Conservation (phyloP, 2,329 filamentous ascomycete genomes). For the Exophiala spinifera region DNA sequence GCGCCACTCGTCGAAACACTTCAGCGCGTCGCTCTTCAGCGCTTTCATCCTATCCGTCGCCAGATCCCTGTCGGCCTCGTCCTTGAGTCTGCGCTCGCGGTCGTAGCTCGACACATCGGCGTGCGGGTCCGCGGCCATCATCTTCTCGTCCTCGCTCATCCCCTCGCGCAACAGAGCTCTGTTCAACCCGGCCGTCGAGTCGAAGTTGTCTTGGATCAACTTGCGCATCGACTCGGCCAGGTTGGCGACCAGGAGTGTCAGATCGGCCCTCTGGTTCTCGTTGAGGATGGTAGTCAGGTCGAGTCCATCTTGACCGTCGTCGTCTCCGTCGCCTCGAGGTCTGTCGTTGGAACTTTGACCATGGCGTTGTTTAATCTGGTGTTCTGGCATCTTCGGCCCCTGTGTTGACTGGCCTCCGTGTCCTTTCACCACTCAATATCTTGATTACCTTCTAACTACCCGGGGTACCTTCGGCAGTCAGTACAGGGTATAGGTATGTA, state of each 20-base stretch:
- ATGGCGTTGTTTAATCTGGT: too few species aligned
- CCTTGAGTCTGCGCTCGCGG: slow-evolving; percentile 31
- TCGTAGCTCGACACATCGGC: slow-evolving; percentile 30
- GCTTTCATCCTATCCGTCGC: slow-evolving; percentile 29
- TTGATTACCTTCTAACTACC: too few species aligned
- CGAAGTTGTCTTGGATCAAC: slow-evolving; percentile 38
- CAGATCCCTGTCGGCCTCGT: slow-evolving; percentile 39
- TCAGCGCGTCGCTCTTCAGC: slow-evolving; percentile 65
- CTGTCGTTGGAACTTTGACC: neutral
- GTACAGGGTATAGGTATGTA: too few species aligned
- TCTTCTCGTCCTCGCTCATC: slow-evolving; percentile 30
- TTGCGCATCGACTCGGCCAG: slow-evolving; percentile 42
- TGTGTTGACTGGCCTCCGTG: too few species aligned
- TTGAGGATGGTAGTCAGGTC: slow-evolving; percentile 44
- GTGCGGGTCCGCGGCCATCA: slow-evolving; percentile 30
- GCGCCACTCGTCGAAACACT: slow-evolving; percentile 79
- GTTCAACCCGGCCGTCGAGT: slow-evolving; percentile 31
- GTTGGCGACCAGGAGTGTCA: slow-evolving; percentile 42
- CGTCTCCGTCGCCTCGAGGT: slow-evolving; percentile 9
- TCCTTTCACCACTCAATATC: too few species aligned
- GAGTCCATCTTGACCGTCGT: slow-evolving; percentile 27
- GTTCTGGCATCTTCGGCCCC: too few species aligned
- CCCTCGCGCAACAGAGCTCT: slow-evolving; percentile 19
- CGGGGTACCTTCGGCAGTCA: too few species aligned
- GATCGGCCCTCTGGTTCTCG: slow-evolving; percentile 41